Conservation (phyloP, 495 filamentous ascomycete species). For the Geoglossum glabrum region DNA sequence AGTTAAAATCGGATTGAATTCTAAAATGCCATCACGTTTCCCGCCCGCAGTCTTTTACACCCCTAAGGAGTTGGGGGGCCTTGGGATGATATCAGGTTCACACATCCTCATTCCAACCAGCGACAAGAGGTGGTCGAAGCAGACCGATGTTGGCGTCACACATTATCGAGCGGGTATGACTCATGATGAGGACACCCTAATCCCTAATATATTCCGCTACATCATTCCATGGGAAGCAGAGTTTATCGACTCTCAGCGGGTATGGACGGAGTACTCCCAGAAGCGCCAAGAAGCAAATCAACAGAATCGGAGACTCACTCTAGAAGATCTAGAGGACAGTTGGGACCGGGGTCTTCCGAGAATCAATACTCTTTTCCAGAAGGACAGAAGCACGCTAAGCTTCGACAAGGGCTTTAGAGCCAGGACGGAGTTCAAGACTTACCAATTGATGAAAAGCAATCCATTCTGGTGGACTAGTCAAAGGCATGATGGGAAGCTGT, state of each 20-base stretch:
- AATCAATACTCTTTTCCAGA: conserved; percentile 99
- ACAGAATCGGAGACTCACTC: conserved; percentile 82
- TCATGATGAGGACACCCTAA: conserved; percentile 92
- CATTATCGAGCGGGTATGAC: conserved; percentile 98
- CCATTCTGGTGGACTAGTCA: conserved; percentile 99
- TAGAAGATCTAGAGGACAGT: conserved; percentile 96
- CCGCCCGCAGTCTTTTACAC: conserved; percentile 98
- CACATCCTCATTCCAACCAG: conserved; percentile 97
- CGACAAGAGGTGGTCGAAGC: conserved; percentile 95
- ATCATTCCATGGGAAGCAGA: conserved; percentile 99
- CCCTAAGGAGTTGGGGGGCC: conserved; percentile 90
- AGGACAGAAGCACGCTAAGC: conserved; percentile 88
- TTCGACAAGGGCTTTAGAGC: conserved; percentile 99
- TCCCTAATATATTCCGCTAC: conserved; percentile 98
- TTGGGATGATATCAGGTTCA: conserved; percentile 98
- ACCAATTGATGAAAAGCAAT: conserved; percentile 98
- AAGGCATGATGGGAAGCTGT: conserved; percentile 92
- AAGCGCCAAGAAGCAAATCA: conserved; percentile 95
- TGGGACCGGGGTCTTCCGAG: conserved; percentile 97
- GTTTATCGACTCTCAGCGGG: conserved; percentile 95
- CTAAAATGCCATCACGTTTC: conserved; percentile 99
- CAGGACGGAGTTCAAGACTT: conserved; percentile 92
- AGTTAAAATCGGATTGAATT: conserved; percentile 97
- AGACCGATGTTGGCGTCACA: conserved; percentile 92
- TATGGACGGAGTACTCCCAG: conserved; percentile 98